Base-by-base conservation (phyloP, 768 basidiomycete species). In the Kwoniella pini region DNA sequence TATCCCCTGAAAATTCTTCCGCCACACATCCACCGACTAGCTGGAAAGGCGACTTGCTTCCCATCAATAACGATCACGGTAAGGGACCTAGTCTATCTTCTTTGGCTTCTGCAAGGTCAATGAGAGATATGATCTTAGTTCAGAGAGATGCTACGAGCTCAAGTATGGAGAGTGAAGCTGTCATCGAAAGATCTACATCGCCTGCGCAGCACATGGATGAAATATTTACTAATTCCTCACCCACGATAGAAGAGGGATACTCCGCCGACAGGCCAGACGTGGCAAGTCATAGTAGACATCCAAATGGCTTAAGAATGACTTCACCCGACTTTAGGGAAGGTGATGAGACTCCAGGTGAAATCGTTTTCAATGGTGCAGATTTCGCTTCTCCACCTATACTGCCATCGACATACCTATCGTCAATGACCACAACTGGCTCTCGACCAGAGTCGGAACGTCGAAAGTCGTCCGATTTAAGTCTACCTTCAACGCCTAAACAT, bases 101-200 rank as follows among this genome's bases (percentile, higher is more conserved):
- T 24, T 38, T 72, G 2, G 51, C 24, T 22, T 70, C 68, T 19
- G 73, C 66, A 6, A 50, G 58, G 26, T 67, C 68, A 30, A 72
- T 75, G 73, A 42, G 73, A 42, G 71, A 72, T 58, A 75, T 75
- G 73, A 57, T 68, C 6, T 58, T 75, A 19, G 63, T 75, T 0
- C 68, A 70, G 42, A 51, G 71, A 15, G 67, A 75, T 38, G 42
- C 49, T 2, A 60, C 66, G 5, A 46, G 50, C 17, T 60, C 33
- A 17, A 44, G 51, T 3, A 17, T 28, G 3, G 68, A 54, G 22
- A 38, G 36, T 38, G 50, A 50, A 27, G 39, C 48, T 13, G 13
- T 52, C 4, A 59, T 59, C 38, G 58, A 46, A 57, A 21, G n/a
- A 39, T 11, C 24, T 17, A 45, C 36, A 11, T 31, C 33, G 1